These are phyloP conservation scores for Phytophthora litchii DNA, from an alignment of 352 stramenopile genomes.

Conservation along the genomic window DNA sequence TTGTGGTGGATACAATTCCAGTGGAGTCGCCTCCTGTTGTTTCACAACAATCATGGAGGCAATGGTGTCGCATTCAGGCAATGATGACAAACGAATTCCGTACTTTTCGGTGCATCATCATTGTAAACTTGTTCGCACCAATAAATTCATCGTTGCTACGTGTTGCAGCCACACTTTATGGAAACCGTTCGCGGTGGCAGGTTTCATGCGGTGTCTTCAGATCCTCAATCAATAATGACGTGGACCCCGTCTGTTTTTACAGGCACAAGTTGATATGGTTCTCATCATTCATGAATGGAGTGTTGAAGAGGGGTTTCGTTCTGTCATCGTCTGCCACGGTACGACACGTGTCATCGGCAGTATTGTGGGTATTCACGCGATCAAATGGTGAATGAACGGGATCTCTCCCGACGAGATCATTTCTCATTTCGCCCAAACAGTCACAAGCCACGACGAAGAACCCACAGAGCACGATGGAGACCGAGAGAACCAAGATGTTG, in stretches of 20 bases:
- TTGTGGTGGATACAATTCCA: no score
- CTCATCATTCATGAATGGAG: neutral
- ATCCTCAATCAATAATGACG: neutral
- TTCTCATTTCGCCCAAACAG: constrained; percentile 15
- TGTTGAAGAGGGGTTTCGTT: neutral
- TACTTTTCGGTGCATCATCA: no score
- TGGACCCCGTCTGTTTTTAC: neutral
- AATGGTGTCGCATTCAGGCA: no score
- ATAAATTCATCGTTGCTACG: no score
- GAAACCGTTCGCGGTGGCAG: no score
- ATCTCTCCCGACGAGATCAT: constrained; percentile 8
- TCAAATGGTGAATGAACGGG: neutral
- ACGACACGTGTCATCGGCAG: neutral
- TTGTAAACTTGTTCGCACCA: no score
- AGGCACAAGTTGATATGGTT: neutral
- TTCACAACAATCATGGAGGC: no score
- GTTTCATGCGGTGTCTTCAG: no score
- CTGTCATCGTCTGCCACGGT: neutral
- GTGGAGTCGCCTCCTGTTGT: no score
- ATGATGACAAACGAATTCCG: no score
- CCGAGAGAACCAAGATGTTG: constrained; percentile 69
- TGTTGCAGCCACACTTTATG: no score
- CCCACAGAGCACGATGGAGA: constrained; percentile 13
- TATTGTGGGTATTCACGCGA: constrained; percentile 9
- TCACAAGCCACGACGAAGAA: constrained; percentile 3